These are phyloP conservation scores for Eleusine indica DNA, from an alignment of 176 grass and related monocot species.

Conservation along the genomic window DNA sequence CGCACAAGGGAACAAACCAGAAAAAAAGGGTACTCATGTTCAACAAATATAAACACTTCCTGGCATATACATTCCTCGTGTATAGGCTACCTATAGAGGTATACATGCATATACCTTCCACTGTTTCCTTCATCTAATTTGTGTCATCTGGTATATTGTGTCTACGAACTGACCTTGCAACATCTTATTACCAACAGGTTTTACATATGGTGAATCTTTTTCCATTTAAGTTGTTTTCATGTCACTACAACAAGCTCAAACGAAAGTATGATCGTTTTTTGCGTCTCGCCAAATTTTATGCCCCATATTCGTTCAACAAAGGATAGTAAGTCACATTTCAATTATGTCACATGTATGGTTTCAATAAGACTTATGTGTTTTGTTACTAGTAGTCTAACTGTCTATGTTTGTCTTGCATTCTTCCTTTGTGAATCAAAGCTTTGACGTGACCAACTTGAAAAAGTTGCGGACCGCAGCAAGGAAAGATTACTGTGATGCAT, in stretches of 20 bases:
- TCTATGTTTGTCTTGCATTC: neutral
- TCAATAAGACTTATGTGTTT: too few species aligned
- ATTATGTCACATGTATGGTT: neutral
- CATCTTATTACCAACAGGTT: slow-evolving; percentile 11
- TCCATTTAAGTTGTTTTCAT: slow-evolving; percentile 3
- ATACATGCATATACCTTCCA: neutral
- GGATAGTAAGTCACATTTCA: slow-evolving; percentile 14
- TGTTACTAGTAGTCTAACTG: neutral
- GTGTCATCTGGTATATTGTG: neutral
- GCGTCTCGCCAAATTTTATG: slow-evolving; percentile 18
- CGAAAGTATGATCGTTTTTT: slow-evolving; percentile 3
- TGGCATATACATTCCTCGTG: neutral
- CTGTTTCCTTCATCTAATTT: too few species aligned
- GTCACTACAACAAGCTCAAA: neutral
- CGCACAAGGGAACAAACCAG: neutral
- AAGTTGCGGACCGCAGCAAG: neutral
- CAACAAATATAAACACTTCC: neutral
- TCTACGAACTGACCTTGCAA: neutral
- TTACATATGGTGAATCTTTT: slow-evolving; percentile 2
- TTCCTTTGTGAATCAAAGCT: neutral
- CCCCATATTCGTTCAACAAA: slow-evolving; percentile 39
- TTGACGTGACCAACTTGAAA: slow-evolving; percentile 5
- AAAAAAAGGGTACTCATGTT: neutral
- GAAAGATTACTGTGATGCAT: neutral
- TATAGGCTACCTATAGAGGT: neutral